Evolutionary conservation across 345 rosid species (phyloP), one percentile per base, ranked within the genome.

Genomic region (Bruguiera parviflora): DNA sequence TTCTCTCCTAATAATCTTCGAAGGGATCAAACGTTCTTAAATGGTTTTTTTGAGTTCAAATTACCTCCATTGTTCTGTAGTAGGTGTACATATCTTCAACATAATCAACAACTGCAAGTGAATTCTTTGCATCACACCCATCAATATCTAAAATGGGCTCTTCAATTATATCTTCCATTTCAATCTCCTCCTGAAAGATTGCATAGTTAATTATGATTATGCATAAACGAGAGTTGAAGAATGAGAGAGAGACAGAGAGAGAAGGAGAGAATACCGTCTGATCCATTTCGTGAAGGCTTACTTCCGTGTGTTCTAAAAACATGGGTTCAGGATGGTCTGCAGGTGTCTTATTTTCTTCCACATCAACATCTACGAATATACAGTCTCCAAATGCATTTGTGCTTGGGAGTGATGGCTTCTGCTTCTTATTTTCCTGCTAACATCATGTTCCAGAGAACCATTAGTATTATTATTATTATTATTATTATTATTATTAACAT

Each of bases 61-160:
- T 68, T 81, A 95, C 99, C 98, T 95, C 99, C 81, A 79, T 81
- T 68, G 75, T 83, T 47, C 84, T 79, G 47, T 92, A 92, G 28
- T 84, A 80, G 46, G 73, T 66, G 56, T 83, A 81, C 62, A 92
- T 63, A 79, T 92, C 99, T 66, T 86, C 82, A 20, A 92, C 80
- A 77, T 95, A 95, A n/a, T 95, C 99, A 47, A 89, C 87, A 71
- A 76, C 88, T 1, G 98, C 96, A 47, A 91, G 85, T 18, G 92
- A 84, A 72, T 95, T 88, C 74, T 81, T 86, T 24, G 67, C 66
- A 75, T 92, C 97, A 46, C 77, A 61, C 37, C 80, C 76, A 82
- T 95, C 99, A 20, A 91, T 92, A 67, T 95, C 95, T 68, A 84
- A 53, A 28, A 88, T 62, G 10, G 87, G 79, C 46, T 91, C 91